phyloP scores from a whole-genome alignment of 192 early-diverging fungal genomes.

The Coemansia erecta region DNA sequence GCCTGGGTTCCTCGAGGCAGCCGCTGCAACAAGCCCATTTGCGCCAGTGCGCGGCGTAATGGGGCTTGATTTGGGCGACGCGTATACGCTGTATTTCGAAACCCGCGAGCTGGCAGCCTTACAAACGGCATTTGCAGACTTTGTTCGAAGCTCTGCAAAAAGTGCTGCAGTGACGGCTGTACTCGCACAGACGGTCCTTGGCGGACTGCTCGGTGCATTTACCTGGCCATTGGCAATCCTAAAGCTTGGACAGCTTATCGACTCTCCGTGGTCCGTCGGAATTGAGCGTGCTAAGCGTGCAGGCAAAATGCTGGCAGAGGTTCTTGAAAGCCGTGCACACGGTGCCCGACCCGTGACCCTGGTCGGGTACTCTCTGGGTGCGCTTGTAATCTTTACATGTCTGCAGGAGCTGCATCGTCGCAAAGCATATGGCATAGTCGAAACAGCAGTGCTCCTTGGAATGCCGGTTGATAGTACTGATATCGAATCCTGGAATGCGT shows the following conservation, averaged over 20 bases:
- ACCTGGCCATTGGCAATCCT: conserved; percentile 50
- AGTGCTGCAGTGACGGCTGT: conserved; percentile 43
- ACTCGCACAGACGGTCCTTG: conserved; percentile 46
- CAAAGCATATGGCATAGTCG: conserved; percentile 58
- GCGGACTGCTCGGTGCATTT: conserved; percentile 39
- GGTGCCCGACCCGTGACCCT: conserved; percentile 67
- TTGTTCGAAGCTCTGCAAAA: conserved; percentile 44
- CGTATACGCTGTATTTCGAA: conserved; percentile 55
- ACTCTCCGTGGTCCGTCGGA: conserved; percentile 71
- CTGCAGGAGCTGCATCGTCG: conserved; percentile 58
- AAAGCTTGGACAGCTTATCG: conserved; percentile 57
- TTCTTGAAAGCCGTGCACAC: conserved; percentile 43
- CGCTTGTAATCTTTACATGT: conserved; percentile 67
- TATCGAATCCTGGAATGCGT: conserved; percentile 58
- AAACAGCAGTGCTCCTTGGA: conserved; percentile 69
- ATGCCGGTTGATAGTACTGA: conserved; percentile 60
- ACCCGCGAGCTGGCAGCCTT: conserved; percentile 45
- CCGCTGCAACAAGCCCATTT: conserved; percentile 31
- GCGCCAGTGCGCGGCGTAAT: conserved; percentile 17
- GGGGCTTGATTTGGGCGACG: conserved; percentile 46
- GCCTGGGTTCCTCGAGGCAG: conserved; percentile 48
- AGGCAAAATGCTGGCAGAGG: conserved; percentile 56
- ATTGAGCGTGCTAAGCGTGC: conserved; percentile 64
- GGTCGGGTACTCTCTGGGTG: conserved; percentile 71
- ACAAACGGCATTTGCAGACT: conserved; percentile 40